Conservation (phyloP, 2,329 filamentous ascomycete species). For the Clathrospora elynae region DNA sequence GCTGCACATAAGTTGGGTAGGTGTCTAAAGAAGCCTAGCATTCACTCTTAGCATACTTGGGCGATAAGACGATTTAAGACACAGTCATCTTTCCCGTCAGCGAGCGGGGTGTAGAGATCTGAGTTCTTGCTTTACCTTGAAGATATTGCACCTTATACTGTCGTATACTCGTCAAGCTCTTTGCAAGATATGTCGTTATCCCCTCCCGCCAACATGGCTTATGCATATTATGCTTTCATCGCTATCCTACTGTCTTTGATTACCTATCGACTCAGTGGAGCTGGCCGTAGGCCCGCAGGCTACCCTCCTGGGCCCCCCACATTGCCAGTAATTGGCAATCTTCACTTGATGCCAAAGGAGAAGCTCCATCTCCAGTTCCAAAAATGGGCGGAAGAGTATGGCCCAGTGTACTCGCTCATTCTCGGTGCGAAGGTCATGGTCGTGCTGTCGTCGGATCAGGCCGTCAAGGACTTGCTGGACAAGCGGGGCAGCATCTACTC, state of each 20-base stretch:
- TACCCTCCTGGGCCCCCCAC: slow-evolving; percentile 60
- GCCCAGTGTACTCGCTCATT: slow-evolving; percentile 58
- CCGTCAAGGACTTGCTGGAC: slow-evolving; percentile 60
- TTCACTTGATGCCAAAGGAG: slow-evolving; percentile 55
- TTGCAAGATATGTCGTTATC: not conserved
- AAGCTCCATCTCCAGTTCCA: slow-evolving; percentile 55
- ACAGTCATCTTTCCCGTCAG: too few species aligned
- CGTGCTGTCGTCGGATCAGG: slow-evolving; percentile 53
- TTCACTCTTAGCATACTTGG: too few species aligned
- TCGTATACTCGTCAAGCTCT: not conserved
- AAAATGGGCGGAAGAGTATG: slow-evolving; percentile 60
- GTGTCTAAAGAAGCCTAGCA: not conserved
- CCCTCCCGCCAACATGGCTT: slow-evolving; percentile 5
- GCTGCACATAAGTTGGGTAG: not conserved
- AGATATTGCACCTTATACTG: too few species aligned
- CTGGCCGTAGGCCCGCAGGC: slow-evolving; percentile 39
- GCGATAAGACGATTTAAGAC: too few species aligned
- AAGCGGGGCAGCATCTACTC: slow-evolving; percentile 58
- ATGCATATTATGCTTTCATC: slow-evolving; percentile 1
- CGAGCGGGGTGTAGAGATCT: too few species aligned
- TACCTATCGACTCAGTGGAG: slow-evolving; percentile 12
- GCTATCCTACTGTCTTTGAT: slow-evolving; percentile 1
- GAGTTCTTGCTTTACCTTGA: too few species aligned
- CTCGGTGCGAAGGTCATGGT: slow-evolving; percentile 56
- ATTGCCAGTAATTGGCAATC: slow-evolving; percentile 58